phyloP scores from a whole-genome alignment of 495 filamentous ascomycete species.

The Opeltia flavorubescens region DNA sequence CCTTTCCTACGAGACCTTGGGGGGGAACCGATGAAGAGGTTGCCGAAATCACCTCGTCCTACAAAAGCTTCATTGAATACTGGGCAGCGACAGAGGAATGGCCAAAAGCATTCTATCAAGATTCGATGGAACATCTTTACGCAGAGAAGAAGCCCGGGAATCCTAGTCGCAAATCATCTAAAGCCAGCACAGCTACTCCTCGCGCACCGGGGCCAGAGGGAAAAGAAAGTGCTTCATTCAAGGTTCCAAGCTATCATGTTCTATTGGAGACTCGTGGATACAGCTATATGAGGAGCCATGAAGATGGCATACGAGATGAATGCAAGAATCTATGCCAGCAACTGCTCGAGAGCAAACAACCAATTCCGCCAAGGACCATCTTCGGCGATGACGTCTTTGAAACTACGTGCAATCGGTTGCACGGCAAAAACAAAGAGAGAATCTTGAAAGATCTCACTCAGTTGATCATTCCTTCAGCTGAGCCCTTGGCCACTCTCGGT shows the following conservation, averaged over 20 bases:
- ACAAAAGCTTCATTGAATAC: no score
- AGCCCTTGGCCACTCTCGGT: slow-evolving; percentile 19
- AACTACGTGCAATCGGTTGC: slow-evolving; percentile 16
- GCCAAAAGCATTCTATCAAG: no score
- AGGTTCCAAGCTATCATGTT: slow-evolving; percentile 18
- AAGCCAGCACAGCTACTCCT: slow-evolving; percentile 16
- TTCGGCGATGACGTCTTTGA: slow-evolving; percentile 26
- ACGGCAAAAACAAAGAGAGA: slow-evolving; percentile 24
- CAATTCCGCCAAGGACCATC: slow-evolving; percentile 21
- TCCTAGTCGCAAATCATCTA: slow-evolving; percentile 21
- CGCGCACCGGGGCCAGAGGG: slow-evolving; percentile 22
- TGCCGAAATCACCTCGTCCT: no score
- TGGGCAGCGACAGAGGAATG: no score
- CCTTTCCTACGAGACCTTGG: no score
- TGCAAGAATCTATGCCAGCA: slow-evolving; percentile 16
- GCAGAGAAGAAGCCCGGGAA: no score
- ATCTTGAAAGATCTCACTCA: slow-evolving; percentile 25
- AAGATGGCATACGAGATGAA: slow-evolving; percentile 17
- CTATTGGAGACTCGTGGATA: slow-evolving; percentile 21
- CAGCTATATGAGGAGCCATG: slow-evolving; percentile 25
- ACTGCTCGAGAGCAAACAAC: slow-evolving; percentile 19
- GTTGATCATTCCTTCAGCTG: slow-evolving; percentile 26
- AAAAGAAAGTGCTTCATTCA: slow-evolving; percentile 27
- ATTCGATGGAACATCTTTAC: no score
- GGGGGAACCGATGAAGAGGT: no score